Base-by-base conservation (phyloP, 2,329 filamentous ascomycete genomes). In the Aspergillus hiratsukae region DNA sequence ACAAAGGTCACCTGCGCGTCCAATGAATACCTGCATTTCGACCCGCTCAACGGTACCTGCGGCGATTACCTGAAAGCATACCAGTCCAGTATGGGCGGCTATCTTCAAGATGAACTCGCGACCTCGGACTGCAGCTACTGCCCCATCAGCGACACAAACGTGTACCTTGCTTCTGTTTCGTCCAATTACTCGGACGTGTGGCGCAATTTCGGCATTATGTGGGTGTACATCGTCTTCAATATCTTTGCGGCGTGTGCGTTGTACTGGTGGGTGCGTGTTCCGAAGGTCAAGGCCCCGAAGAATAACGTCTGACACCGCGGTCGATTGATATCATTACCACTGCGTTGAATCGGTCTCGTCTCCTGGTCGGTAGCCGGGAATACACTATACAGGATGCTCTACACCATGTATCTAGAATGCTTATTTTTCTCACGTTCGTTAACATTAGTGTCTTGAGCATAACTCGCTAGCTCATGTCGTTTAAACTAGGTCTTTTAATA, bases 161-260 rank as follows among this genome's bases (percentile, higher is more conserved):
- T 50, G 28, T 50, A 21, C n/a, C 48, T 50, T 21, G 4, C n/a
- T 37, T 21, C 14, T 2, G 48, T 50, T 25, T 50, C 28, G 2
- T 50, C 48, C 4, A n/a, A 21, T 50, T 50, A 50, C 48, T 31
- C 48, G n/a, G 48, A 50, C 14, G 23, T 50, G 8, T 37, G 48
- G 48, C 14, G 28, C 28, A 50, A 50, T 10, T 50, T 50, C 11
- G 48, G 48, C 8, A 9, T 50, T 3, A 37, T 50, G 48, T 50
- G 48, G 40, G 58, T 69, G 43, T 70, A 69, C 60, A 69, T 70
- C 8, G 61, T 63, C 5, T 64, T 72, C 2, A 54, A 57, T 10
- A 66, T 62, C 49, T 52, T 66, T 4, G 54, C 61, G 14, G 58
- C 60, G 7, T 50, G 48, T 37, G 19, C 21, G 17, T 19, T 50